Percentiles rank a stretch among this genome's conserved stretches.
These are phyloP conservation scores for Ophiocordyceps sinensis DNA, from an alignment of 2,329 filamentous ascomycete species.

Conservation along the genomic window DNA sequence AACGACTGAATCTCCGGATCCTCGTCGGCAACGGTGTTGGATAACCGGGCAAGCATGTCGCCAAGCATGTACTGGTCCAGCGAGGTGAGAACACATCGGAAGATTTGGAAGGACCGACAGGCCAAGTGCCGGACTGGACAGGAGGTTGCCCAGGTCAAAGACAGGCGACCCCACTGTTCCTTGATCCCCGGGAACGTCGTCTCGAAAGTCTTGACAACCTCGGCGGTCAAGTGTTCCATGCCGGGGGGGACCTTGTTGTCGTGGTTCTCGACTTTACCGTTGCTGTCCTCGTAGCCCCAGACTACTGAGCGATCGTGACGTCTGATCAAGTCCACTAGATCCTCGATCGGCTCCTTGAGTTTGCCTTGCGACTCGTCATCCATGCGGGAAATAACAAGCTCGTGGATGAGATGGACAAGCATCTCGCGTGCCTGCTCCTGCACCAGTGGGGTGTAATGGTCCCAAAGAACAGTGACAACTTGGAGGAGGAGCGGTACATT, in stretches of 20 bases:
- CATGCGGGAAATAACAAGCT: slow-evolving; percentile 70
- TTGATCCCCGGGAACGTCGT: slow-evolving; percentile 74
- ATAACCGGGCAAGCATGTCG: slow-evolving; percentile 89
- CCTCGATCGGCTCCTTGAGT: slow-evolving; percentile 65
- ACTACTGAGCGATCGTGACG: slow-evolving; percentile 72
- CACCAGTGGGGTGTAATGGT: slow-evolving; percentile 88
- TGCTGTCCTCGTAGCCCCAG: slow-evolving; percentile 91
- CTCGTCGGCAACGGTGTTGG: slow-evolving; percentile 93
- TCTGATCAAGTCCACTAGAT: slow-evolving; percentile 75
- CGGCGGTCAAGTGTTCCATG: slow-evolving; percentile 72
- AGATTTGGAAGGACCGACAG: slow-evolving; percentile 94
- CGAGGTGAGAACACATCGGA: slow-evolving; percentile 81
- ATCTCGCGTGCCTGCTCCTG: slow-evolving; percentile 96
- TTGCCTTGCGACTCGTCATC: slow-evolving; percentile 49
- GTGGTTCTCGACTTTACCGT: slow-evolving; percentile 58
- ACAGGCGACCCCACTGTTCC: slow-evolving; percentile 81
- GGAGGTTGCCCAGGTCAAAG: slow-evolving; percentile 89
- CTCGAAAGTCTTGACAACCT: slow-evolving; percentile 76
- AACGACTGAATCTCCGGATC: slow-evolving; percentile 92
- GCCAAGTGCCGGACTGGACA: slow-evolving; percentile 91
- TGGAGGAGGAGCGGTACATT: slow-evolving; percentile 78
- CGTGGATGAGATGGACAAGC: slow-evolving; percentile 94
- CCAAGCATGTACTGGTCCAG: slow-evolving; percentile 89
- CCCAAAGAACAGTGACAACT: slow-evolving; percentile 88
- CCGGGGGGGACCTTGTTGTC: slow-evolving; percentile 70